Evolutionary conservation across 164 flowering plant species (phyloP).

Genomic region (Magnolia officinalis): DNA sequence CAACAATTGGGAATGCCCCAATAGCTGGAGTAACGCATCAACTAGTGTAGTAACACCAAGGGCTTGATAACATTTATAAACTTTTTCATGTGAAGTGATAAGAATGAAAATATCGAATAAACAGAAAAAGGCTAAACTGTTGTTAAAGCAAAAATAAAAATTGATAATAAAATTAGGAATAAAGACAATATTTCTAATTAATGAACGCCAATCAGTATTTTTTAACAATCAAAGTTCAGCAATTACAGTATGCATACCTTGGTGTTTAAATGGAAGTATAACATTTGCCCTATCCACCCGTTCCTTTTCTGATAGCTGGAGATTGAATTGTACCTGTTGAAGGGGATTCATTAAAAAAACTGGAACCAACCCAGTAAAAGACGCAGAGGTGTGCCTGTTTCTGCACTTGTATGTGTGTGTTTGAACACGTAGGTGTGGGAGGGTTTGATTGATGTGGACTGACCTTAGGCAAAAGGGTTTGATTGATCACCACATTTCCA

Average conservation of each 20-base stretch:
- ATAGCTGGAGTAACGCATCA: too few relatives aligned
- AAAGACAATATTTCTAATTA: too few relatives aligned
- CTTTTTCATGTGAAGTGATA: too few relatives aligned
- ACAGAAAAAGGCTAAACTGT: too few relatives aligned
- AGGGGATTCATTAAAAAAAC: background rate
- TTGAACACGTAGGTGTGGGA: background rate
- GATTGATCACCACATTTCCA: conserved; percentile 37
- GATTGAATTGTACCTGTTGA: conserved; percentile 81
- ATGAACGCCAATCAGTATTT: too few relatives aligned
- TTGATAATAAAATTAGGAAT: too few relatives aligned
- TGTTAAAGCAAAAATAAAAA: too few relatives aligned
- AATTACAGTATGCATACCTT: conserved; percentile 41
- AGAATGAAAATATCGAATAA: too few relatives aligned
- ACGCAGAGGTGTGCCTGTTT: background rate
- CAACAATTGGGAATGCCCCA: too few relatives aligned
- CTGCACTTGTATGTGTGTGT: background rate
- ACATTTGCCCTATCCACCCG: conserved; percentile 68
- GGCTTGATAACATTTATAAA: too few relatives aligned
- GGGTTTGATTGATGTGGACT: conserved; percentile 7
- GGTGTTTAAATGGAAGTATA: conserved; percentile 98
- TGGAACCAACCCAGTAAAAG: background rate
- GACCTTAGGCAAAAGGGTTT: conserved; percentile 77
- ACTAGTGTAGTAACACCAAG: too few relatives aligned
- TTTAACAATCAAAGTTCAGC: background rate
- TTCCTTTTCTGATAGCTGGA: conserved; percentile 84